These are phyloP conservation scores for Solanum dulcamara DNA, from an alignment of 257 asterid genomes.

Conservation along the genomic window DNA sequence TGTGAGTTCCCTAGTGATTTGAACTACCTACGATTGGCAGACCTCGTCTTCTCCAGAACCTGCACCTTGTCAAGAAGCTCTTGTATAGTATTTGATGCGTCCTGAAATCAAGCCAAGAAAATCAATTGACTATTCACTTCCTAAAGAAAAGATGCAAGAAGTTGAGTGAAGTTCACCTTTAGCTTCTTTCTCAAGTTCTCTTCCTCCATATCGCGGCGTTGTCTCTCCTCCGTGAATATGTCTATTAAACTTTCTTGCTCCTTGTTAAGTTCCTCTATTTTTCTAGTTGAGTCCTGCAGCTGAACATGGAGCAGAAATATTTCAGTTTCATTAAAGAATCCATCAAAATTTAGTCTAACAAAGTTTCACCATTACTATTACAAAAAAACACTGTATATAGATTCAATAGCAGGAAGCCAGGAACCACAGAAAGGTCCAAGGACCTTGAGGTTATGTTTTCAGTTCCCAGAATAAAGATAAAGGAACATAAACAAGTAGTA, in stretches of 20 bases:
- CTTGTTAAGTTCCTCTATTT: conserved; percentile 41
- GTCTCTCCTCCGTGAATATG: conserved; percentile 82
- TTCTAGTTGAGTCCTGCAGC: conserved; percentile 39
- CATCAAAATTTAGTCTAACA: background rate
- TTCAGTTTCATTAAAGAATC: background rate
- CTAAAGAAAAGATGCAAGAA: background rate
- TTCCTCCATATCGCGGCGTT: conserved; percentile 66
- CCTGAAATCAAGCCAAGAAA: conserved; percentile 26
- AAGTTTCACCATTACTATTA: background rate
- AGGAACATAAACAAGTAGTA: background rate
- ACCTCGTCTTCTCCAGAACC: conserved; percentile 14
- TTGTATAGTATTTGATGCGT: conserved; percentile 51
- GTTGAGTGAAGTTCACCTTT: conserved; percentile 32
- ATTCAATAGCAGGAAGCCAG: background rate
- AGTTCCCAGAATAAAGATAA: background rate
- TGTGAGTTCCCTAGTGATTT: background rate
- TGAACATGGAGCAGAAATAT: conserved; percentile 13
- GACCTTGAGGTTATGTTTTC: background rate
- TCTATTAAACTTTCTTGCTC: conserved; percentile 74
- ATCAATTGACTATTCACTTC: background rate
- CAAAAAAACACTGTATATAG: background rate
- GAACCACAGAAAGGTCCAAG: background rate
- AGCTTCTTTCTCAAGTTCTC: conserved; percentile 54
- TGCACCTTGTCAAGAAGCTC: conserved; percentile 44
- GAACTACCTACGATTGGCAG: conserved; percentile 7